Conservation (phyloP, 2,329 filamentous ascomycete species). For the Alternaria brassicae region DNA sequence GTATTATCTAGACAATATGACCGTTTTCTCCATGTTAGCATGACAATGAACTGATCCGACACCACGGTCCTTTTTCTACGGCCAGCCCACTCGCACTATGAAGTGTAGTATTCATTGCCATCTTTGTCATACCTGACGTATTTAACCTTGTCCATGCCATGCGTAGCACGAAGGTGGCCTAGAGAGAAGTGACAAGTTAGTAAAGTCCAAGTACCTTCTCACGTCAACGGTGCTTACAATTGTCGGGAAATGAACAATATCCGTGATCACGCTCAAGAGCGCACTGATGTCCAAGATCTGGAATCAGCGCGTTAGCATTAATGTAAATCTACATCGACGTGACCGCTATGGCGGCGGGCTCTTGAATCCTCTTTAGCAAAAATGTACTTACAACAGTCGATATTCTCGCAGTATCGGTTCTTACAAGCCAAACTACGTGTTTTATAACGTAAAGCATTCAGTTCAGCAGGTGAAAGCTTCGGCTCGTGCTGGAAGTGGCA, state of each 20-base stretch:
- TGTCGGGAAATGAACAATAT: constrained; percentile 47
- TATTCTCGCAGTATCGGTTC: constrained; percentile 49
- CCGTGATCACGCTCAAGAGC: constrained; percentile 45
- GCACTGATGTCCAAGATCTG: constrained; percentile 52
- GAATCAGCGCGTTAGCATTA: constrained; percentile 6
- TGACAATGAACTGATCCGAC: background rate
- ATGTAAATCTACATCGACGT: background rate
- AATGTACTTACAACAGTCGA: constrained; percentile 50
- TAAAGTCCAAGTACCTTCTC: background rate
- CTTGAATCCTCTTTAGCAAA: background rate
- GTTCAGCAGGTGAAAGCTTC: constrained; percentile 47
- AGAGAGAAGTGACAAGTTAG: background rate
- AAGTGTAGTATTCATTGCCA: constrained; percentile 29
- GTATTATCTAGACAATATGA: background rate
- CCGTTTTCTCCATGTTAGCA: background rate
- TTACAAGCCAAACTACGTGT: constrained; percentile 52
- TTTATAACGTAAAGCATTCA: constrained; percentile 52
- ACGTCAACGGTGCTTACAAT: constrained; percentile 32
- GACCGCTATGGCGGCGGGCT: background rate
- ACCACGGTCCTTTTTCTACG: background rate
- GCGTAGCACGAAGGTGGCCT: constrained; percentile 46
- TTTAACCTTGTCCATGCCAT: constrained; percentile 51
- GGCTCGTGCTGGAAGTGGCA: constrained; percentile 55
- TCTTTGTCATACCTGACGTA: constrained; percentile 35
- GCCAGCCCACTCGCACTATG: background rate